phyloP scores from a whole-genome alignment of 768 basidiomycete species.

The Trametes coccinea region DNA sequence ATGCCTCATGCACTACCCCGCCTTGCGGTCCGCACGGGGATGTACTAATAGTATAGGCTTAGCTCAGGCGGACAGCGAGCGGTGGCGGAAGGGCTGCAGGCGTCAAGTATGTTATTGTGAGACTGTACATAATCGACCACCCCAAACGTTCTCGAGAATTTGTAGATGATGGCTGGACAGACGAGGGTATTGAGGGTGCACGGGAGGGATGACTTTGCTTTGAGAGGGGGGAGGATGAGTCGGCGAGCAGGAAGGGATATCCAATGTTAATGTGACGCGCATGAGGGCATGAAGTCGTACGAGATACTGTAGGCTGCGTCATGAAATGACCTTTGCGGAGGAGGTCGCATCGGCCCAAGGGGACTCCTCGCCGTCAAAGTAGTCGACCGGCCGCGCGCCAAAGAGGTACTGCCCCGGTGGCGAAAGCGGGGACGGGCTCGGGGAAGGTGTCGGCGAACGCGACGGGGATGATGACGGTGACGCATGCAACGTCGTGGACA shows the following conservation, averaged over 20 bases:
- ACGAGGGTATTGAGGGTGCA: conserved; percentile 1
- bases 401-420: conserved; percentile 22
- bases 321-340: conserved; percentile 14
- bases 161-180: conserved; percentile 6
- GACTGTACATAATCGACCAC: conserved; percentile 20
- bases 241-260: neutral
- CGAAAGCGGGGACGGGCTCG: conserved; percentile 25
- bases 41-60: neutral
- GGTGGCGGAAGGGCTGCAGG: neutral
- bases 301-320: neutral
- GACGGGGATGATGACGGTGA: conserved; percentile 10
- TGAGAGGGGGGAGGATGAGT: neutral
- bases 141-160: conserved; percentile 4
- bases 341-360: conserved; percentile 32
- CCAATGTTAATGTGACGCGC: neutral
- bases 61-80: neutral
- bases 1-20: neutral
- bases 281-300: no score
- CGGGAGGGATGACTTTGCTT: neutral
- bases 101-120: conserved; percentile 17
- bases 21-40: neutral
- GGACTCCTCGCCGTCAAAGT: conserved; percentile 30
- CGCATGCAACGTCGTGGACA: neutral
- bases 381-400: conserved; percentile 22
- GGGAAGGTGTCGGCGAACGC: conserved; percentile 20